phyloP scores from a whole-genome alignment of 2,329 filamentous ascomycete species.

The Stemphylium vesicarium region DNA sequence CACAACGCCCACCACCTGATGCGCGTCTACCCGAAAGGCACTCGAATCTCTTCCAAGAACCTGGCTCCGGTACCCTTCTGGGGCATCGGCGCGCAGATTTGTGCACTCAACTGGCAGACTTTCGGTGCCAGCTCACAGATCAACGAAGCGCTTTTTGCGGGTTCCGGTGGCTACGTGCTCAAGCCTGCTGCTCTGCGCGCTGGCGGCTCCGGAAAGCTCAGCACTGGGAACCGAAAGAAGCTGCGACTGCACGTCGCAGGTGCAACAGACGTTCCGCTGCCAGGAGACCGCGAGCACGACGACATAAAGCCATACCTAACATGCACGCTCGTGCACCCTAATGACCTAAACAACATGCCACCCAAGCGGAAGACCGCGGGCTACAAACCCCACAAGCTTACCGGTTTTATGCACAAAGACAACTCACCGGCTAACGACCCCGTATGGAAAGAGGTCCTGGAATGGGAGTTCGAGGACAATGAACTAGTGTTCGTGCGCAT shows the following conservation, averaged over 20 bases:
- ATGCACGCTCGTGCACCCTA: conserved; percentile 67
- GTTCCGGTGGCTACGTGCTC: conserved; percentile 69
- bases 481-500: conserved; percentile 70
- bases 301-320: conserved; percentile 70
- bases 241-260: conserved; percentile 67
- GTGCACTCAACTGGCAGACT: conserved; percentile 73
- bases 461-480: conserved; percentile 73
- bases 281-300: conserved; percentile 53
- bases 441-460: conserved; percentile 69
- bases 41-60: conserved; percentile 70
- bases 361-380: conserved; percentile 67
- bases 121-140: conserved; percentile 71
- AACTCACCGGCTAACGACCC: conserved; percentile 67
- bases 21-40: conserved; percentile 73
- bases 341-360: conserved; percentile 55
- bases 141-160: conserved; percentile 71
- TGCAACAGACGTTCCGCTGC: conserved; percentile 66
- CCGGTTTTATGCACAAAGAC: conserved; percentile 62
- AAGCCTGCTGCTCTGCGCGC: conserved; percentile 67
- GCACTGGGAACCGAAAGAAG: conserved; percentile 55
- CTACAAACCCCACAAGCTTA: conserved; percentile 66
- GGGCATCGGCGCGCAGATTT: conserved; percentile 72
- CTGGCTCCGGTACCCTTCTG: conserved; percentile 69
- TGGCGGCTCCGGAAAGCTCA: conserved; percentile 60
- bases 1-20: conserved; percentile 73